Evolutionary conservation across 257 asterid species (phyloP).

Genomic region (Knoxia roxburghii): DNA sequence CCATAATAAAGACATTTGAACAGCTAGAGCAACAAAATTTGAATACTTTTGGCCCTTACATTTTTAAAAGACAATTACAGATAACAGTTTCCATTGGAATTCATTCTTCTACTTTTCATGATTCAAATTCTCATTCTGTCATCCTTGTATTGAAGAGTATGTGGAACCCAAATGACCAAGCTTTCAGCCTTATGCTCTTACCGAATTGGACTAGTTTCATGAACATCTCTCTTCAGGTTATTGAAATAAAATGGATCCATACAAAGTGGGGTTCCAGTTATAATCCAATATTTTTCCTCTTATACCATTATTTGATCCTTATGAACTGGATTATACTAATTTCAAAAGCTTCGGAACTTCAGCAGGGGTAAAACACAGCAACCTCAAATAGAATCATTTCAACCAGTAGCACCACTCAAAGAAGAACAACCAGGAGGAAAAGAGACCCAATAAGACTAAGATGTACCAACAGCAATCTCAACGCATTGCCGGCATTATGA

Average conservation of each 20-base stretch:
- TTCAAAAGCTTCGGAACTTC: neutral
- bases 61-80: neutral
- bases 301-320: neutral
- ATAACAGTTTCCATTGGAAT: too few species aligned
- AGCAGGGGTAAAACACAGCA: neutral
- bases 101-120: too few species aligned
- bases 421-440: neutral
- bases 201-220: too few species aligned
- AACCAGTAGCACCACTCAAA: neutral
- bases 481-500: neutral
- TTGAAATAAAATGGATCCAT: too few species aligned
- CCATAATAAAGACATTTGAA: neutral
- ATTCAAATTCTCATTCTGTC: too few species aligned
- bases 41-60: neutral
- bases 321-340: neutral
- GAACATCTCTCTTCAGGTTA: too few species aligned
- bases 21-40: neutral
- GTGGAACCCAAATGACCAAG: too few species aligned
- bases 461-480: neutral
- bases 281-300: too few species aligned
- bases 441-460: neutral
- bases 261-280: too few species aligned
- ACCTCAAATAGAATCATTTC: neutral
- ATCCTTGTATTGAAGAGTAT: too few species aligned
- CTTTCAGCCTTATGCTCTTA: too few species aligned